Percentiles rank a stretch among this genome's conserved stretches.
Conservation (phyloP, 768 basidiomycete genomes). For the Boletus huronensis region DNA sequence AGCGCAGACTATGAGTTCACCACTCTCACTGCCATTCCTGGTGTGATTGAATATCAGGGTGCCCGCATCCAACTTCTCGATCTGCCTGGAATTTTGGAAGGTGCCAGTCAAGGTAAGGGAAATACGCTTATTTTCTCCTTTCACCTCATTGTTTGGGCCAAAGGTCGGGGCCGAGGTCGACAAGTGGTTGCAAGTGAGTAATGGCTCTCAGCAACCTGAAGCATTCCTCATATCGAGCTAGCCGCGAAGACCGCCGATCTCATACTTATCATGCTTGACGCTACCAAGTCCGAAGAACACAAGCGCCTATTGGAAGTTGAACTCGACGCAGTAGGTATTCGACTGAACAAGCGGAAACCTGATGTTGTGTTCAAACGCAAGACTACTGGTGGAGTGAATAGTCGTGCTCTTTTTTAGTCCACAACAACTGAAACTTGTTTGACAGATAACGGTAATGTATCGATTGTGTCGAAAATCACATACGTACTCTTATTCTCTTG, state of each 20-base stretch:
- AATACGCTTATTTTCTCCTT: neutral
- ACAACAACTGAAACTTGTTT: neutral
- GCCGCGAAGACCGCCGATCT: conserved; percentile 90
- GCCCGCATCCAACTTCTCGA: conserved; percentile 91
- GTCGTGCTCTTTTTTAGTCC: neutral
- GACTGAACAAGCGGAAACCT: conserved; percentile 85
- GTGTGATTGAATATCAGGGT: conserved; percentile 94
- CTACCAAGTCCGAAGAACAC: conserved; percentile 92
- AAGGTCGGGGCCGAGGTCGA: conserved; percentile 85
- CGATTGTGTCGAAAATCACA: neutral
- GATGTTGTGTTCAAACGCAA: conserved; percentile 95
- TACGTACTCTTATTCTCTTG: neutral
- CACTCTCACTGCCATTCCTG: conserved; percentile 92
- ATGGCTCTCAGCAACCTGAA: neutral
- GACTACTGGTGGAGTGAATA: conserved; percentile 83
- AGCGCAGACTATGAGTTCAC: conserved; percentile 96
- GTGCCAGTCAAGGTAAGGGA: conserved; percentile 68
- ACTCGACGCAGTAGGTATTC: conserved; percentile 94
- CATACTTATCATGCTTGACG: conserved; percentile 90
- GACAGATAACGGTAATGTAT: conserved; percentile 62
- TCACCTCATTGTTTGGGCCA: neutral
- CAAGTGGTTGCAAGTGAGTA: conserved; percentile 87
- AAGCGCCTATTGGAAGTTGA: conserved; percentile 84
- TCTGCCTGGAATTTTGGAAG: conserved; percentile 94
- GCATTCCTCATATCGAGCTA: conserved; percentile 23